These are phyloP conservation scores for Casuarina glauca DNA, from an alignment of 306 rosid genomes.

Conservation along the genomic window DNA sequence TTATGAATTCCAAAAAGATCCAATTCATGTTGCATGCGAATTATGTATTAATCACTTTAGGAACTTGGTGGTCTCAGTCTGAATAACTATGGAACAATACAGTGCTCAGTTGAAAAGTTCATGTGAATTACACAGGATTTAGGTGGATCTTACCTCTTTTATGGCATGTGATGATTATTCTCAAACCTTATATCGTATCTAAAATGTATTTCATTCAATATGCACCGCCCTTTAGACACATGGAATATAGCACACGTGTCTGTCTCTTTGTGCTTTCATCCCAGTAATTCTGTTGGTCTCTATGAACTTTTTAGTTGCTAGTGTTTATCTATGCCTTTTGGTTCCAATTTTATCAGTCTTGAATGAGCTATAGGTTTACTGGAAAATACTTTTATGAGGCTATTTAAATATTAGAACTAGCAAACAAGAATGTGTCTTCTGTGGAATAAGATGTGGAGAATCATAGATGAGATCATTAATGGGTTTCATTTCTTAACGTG, in stretches of 20 bases:
- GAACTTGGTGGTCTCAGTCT: neutral
- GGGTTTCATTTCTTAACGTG: neutral
- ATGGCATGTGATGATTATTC: neutral
- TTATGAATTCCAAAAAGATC: neutral
- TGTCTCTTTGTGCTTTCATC: neutral
- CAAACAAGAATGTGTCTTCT: neutral
- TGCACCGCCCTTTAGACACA: neutral
- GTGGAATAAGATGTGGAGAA: neutral
- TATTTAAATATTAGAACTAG: neutral
- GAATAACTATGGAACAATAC: neutral
- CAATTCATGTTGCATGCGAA: neutral
- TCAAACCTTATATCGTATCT: neutral
- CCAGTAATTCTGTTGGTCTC: neutral
- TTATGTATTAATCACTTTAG: neutral
- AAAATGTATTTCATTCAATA: neutral
- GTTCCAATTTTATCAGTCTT: neutral
- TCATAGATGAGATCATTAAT: neutral
- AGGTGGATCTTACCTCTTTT: neutral
- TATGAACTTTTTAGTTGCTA: neutral
- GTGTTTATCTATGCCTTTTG: neutral
- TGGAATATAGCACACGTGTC: neutral
- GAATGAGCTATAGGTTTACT: neutral
- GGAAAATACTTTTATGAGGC: neutral
- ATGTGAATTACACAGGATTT: neutral
- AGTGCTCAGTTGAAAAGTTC: conserved; percentile 7